Evolutionary conservation across 805 yeast species (phyloP).

Genomic region (Tetrapisispora iriomotensis): DNA sequence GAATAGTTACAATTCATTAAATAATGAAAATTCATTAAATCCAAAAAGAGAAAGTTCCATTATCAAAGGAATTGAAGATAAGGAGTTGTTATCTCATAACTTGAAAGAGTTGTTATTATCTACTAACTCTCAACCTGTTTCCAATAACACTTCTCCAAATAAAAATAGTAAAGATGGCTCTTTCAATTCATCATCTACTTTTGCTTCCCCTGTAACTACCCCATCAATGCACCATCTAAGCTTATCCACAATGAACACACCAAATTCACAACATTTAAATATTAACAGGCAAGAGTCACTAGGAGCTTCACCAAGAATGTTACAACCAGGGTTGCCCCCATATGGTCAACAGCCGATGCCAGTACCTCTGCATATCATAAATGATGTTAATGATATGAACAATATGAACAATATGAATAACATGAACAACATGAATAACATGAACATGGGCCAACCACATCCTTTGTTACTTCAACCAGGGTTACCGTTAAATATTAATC

Average conservation of each 20-base stretch:
- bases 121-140: neutral
- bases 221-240: constrained; percentile 4
- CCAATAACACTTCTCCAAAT: neutral
- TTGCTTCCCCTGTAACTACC: constrained; percentile 11
- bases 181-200: constrained; percentile 3
- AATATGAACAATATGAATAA: too few species aligned
- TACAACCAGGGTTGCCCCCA: neutral
- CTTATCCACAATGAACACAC: neutral
- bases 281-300: neutral
- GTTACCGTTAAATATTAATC: neutral
- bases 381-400: too few species aligned
- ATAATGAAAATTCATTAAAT: constrained; percentile 2
- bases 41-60: neutral
- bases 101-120: constrained; percentile 9
- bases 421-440: too few species aligned
- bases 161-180: neutral
- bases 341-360: neutral
- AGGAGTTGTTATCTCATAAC: constrained; percentile 9
- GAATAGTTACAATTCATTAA: neutral
- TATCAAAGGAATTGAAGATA: constrained; percentile 2
- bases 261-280: neutral
- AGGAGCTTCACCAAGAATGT: neutral
- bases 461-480: constrained; percentile 1
- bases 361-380: neutral
- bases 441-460: neutral